These are phyloP conservation scores for Akanthomyces muscarius DNA, from an alignment of 2,329 filamentous ascomycete species.

Conservation along the genomic window DNA sequence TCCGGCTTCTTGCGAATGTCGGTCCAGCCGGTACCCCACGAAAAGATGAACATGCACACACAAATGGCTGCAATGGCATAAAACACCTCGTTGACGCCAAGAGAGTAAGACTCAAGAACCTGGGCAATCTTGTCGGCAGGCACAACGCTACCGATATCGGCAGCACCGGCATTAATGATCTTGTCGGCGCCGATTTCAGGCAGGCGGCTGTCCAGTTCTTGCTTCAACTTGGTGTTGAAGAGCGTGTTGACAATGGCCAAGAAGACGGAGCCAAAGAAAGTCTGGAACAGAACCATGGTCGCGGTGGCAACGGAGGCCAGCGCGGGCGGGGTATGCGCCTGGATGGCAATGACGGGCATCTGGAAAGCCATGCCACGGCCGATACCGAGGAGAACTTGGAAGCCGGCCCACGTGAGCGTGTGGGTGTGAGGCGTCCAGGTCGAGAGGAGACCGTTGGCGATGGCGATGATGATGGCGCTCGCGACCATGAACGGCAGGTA, in stretches of 20 bases:
- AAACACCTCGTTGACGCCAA: constrained; percentile 30
- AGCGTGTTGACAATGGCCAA: constrained; percentile 34
- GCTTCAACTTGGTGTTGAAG: constrained; percentile 30
- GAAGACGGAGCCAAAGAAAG: constrained; percentile 45
- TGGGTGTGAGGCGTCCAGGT: constrained; percentile 35
- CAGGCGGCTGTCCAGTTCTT: constrained; percentile 29
- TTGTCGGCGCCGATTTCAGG: constrained; percentile 27
- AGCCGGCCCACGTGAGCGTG: constrained; percentile 40
- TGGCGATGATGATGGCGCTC: constrained; percentile 28
- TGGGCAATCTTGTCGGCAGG: constrained; percentile 27
- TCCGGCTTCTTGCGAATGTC: constrained; percentile 39
- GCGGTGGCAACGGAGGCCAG: constrained; percentile 28
- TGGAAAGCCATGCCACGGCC: constrained; percentile 43
- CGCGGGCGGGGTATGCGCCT: constrained; percentile 25
- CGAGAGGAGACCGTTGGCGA: constrained; percentile 39
- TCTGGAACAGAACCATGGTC: constrained; percentile 36
- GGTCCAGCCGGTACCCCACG: constrained; percentile 44
- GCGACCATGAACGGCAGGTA: constrained; percentile 40
- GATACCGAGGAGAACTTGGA: constrained; percentile 42
- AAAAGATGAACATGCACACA: constrained; percentile 29
- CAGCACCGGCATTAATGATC: constrained; percentile 42
- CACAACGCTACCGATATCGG: constrained; percentile 34
- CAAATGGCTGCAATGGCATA: constrained; percentile 31
- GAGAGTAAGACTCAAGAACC: constrained; percentile 39
- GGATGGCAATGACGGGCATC: constrained; percentile 32